Base-by-base conservation (phyloP, 2,329 filamentous ascomycete genomes). In the Ophiocordyceps camponoti-rufipedis region DNA sequence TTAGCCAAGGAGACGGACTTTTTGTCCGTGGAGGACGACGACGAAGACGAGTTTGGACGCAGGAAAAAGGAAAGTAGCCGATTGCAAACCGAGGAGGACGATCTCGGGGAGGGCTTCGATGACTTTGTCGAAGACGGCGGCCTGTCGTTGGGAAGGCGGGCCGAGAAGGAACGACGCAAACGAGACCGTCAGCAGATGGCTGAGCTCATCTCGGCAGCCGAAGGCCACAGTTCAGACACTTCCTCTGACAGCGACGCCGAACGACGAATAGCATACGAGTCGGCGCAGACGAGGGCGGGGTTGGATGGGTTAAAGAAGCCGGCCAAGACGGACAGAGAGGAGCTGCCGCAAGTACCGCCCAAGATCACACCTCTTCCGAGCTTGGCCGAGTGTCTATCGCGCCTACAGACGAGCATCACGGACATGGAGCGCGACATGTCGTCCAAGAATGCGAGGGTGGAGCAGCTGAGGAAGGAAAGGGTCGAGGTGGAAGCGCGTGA, bases 31-130 rank as follows among this genome's bases (percentile, higher is more conserved):
- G 69, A 76, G 46, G 75, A 72, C 32, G 69, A 69, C n/a, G 71
- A 72, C n/a, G 68, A 72, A 18, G 56, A 57, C 28, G 57, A 46
- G 5, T 52, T 51, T 18, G 49, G 51, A 3, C 62, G 51, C 16
- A 75, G 76, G 51, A 76, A 80, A 54, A 77, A 82, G 51, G 73
- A 76, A 32, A 74, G 87, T 49, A 83, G 82, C 6, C 74, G 89
- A 1, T 71, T 96, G 2, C 74, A 87, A 6, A 75, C 72, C 40
- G 87, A 95, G 32, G 89, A 96, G 54, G 89, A 96, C 58, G 86
- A 96, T 55, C 73, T 95, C 0, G 85, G 84, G 35, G 91, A 96
- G 63, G 88, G 87, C 0, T 96, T 94, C 53, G 89, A 96, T 48
- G 82, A 89, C 46, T 94, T 85, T 54, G 85, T 91, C 9, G 84